Percentiles rank a stretch among this genome's conserved stretches.
phyloP scores from a whole-genome alignment of 768 basidiomycete genomes.

The Tricholoma hemisulphureum region DNA sequence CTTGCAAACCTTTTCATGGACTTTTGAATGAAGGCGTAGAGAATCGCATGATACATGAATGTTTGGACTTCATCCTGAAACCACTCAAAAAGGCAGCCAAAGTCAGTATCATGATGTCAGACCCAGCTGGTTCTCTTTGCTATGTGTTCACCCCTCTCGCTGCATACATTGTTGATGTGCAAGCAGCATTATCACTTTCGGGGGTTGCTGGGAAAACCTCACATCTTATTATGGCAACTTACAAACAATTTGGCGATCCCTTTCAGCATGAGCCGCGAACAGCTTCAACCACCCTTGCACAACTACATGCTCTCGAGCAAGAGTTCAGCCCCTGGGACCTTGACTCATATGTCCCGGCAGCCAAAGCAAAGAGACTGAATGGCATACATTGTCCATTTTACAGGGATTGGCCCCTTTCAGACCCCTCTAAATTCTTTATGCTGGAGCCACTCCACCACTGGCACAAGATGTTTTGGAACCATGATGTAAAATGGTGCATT shows the following conservation, averaged over 20 bases:
- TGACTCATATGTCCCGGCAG: constrained; percentile 18
- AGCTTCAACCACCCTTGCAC: constrained; percentile 17
- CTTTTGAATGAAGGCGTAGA: constrained; percentile 20
- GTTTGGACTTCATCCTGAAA: constrained; percentile 27
- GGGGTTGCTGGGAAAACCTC: constrained; percentile 30
- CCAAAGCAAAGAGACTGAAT: constrained; percentile 24
- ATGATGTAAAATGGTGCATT: constrained; percentile 39
- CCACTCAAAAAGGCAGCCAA: constrained; percentile 30
- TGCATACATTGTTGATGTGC: constrained; percentile 32
- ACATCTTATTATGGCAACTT: constrained; percentile 28
- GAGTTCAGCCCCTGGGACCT: constrained; percentile 23
- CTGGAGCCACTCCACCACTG: constrained; percentile 39
- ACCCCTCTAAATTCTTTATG: constrained; percentile 34
- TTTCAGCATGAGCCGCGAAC: constrained; percentile 25
- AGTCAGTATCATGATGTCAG: constrained; percentile 26
- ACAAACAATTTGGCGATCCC: constrained; percentile 29
- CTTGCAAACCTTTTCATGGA: constrained; percentile 15
- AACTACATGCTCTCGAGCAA: constrained; percentile 11
- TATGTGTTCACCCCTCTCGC: constrained; percentile 28
- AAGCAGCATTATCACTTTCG: constrained; percentile 28
- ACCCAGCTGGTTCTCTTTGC: constrained; percentile 21
- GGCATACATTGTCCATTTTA: constrained; percentile 38
- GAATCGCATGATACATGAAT: constrained; percentile 25
- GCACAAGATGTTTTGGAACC: constrained; percentile 38
- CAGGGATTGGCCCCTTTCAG: constrained; percentile 32